A percentile compares a stretch with the other conserved stretches of the same genome.
These are phyloP conservation scores for Daldinia sp. DNA, from an alignment of 2,329 filamentous ascomycete species.

Conservation along the genomic window DNA sequence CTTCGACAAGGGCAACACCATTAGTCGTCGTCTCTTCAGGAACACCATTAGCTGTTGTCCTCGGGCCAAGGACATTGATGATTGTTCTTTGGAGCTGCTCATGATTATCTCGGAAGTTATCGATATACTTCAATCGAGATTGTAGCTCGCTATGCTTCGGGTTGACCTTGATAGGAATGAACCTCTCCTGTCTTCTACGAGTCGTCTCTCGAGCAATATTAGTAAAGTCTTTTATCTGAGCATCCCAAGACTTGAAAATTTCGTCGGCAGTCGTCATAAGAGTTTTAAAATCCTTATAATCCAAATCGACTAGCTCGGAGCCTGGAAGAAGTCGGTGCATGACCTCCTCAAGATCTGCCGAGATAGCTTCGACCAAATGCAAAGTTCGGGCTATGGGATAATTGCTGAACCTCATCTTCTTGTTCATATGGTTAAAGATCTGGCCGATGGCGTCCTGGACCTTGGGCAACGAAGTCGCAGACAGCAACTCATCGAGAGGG, in stretches of 20 bases:
- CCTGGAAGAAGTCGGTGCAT: slow-evolving; percentile 89
- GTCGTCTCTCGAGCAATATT: slow-evolving; percentile 97
- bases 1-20: slow-evolving; percentile 81
- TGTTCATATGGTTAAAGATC: slow-evolving; percentile 96
- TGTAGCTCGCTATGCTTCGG: slow-evolving; percentile 90
- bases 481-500: slow-evolving; percentile 92
- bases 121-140: slow-evolving; percentile 90
- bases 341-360: slow-evolving; percentile 87
- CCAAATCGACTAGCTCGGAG: slow-evolving; percentile 88
- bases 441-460: slow-evolving; percentile 88
- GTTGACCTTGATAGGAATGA: slow-evolving; percentile 96
- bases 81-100: slow-evolving; percentile 98
- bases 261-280: slow-evolving; percentile 86
- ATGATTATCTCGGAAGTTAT: slow-evolving; percentile 95
- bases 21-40: slow-evolving; percentile 65
- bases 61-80: slow-evolving; percentile 91
- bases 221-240: slow-evolving; percentile 96
- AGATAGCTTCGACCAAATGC: slow-evolving; percentile 96
- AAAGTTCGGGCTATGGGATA: slow-evolving; percentile 94
- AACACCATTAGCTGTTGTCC: slow-evolving; percentile 67
- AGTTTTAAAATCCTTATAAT: slow-evolving; percentile 88
- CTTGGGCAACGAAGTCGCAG: slow-evolving; percentile 88
- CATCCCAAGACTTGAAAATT: slow-evolving; percentile 95
- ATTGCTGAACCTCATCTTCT: slow-evolving; percentile 95
- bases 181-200: slow-evolving; percentile 93